phyloP scores from a whole-genome alignment of 2,329 filamentous ascomycete genomes.

The Thermoascus crustaceus region DNA sequence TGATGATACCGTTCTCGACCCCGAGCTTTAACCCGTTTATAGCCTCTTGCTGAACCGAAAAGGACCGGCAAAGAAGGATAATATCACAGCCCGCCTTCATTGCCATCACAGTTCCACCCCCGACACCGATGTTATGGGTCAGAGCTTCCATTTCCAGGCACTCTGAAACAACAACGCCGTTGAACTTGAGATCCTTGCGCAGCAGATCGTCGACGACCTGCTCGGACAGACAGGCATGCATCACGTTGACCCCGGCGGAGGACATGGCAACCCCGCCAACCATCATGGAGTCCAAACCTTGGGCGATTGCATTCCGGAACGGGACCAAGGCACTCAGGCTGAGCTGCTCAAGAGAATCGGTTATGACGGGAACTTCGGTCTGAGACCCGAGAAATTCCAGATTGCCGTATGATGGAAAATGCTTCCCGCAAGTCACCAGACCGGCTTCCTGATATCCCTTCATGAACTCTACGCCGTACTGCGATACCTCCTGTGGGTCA shows the following conservation, averaged over 20 bases:
- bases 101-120: constrained; percentile 94
- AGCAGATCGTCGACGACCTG: constrained; percentile 87
- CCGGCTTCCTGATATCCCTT: constrained; percentile 90
- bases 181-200: constrained; percentile 79
- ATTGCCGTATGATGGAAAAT: constrained; percentile 94
- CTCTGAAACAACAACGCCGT: constrained; percentile 88
- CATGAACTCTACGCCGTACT: constrained; percentile 83
- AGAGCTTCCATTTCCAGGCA: constrained; percentile 95
- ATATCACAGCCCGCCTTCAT: constrained; percentile 93
- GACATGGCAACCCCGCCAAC: constrained; percentile 90
- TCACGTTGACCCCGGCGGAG: constrained; percentile 84
- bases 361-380: constrained; percentile 89
- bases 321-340: constrained; percentile 87
- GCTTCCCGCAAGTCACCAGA: constrained; percentile 82
- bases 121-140: constrained; percentile 92
- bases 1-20: constrained; percentile 82
- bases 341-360: constrained; percentile 84
- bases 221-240: constrained; percentile 88
- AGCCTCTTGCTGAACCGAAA: constrained; percentile 81
- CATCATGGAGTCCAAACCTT: constrained; percentile 89
- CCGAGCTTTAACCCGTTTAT: constrained; percentile 83
- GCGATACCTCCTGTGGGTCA: constrained; percentile 88
- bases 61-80: constrained; percentile 78
- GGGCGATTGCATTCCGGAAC: constrained; percentile 79
- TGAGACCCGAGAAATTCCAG: constrained; percentile 87